A percentile compares a stretch with the other conserved stretches of the same genome.
Conservation (phyloP, 1,284 basidiomycete genomes). For the Cystobasidiaceae sp. region DNA sequence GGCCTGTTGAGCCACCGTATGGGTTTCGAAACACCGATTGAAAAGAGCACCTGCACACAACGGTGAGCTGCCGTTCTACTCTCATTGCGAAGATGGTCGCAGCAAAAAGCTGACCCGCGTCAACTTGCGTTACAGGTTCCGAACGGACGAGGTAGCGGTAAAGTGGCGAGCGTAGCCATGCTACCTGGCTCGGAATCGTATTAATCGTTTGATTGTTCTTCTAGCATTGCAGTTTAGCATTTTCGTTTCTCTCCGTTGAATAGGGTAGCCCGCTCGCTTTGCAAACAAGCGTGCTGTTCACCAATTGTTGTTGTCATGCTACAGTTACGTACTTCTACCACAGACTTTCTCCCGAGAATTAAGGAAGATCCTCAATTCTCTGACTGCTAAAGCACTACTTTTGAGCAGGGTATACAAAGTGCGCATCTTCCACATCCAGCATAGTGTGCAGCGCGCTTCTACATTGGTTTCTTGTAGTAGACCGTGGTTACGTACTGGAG, state of each 20-base stretch:
- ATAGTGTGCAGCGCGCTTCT: neutral
- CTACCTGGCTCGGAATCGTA: no score
- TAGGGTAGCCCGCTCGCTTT: no score
- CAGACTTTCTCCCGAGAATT: no score
- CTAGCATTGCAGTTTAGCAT: constrained; percentile 3
- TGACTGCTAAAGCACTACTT: no score
- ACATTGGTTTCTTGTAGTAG: constrained; percentile 29
- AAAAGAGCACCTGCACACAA: constrained; percentile 82
- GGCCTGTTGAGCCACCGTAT: constrained; percentile 81
- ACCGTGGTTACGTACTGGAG: constrained; percentile 26
- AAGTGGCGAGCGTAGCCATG: constrained; percentile 60
- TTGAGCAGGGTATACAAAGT: neutral
- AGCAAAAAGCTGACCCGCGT: neutral
- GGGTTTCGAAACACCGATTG: constrained; percentile 74
- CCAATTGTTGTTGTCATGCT: no score
- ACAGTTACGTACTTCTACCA: no score
- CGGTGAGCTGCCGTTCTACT: constrained; percentile 52
- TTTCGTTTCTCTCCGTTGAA: neutral
- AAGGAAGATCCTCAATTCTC: no score
- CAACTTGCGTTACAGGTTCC: constrained; percentile 56
- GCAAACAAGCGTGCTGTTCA: no score
- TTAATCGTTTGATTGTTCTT: no score
- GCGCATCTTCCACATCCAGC: no score
- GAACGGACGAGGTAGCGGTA: constrained; percentile 85
- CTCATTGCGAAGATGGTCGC: neutral